These are phyloP conservation scores for Colletotrichum cordylinicola DNA, from an alignment of 2,329 filamentous ascomycete genomes.

Conservation along the genomic window DNA sequence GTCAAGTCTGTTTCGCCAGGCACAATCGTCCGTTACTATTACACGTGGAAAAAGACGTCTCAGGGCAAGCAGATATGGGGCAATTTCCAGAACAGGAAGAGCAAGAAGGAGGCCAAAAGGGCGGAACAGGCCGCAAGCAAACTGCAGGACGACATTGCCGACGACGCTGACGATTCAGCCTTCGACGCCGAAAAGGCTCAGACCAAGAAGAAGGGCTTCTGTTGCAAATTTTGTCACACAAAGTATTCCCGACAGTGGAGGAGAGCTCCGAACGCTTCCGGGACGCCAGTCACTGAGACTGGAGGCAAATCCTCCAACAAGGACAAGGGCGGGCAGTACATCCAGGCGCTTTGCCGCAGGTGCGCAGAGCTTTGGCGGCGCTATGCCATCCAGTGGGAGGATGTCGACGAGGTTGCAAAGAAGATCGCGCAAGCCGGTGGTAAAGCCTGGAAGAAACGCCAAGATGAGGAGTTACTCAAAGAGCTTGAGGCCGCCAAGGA, in stretches of 20 bases:
- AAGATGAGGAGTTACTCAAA: conserved; percentile 88
- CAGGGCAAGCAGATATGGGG: conserved; percentile 90
- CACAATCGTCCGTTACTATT: conserved; percentile 90
- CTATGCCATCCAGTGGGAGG: conserved; percentile 95
- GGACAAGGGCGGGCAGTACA: conserved; percentile 77
- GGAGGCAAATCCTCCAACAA: conserved; percentile 71
- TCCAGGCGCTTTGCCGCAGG: conserved; percentile 85
- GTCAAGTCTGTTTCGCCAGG: conserved; percentile 83
- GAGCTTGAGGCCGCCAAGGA: conserved; percentile 73
- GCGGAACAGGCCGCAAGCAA: conserved; percentile 75
- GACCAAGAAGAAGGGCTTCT: conserved; percentile 80
- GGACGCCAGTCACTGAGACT: conserved; percentile 72
- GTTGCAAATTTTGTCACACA: conserved; percentile 91
- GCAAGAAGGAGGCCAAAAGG: conserved; percentile 84
- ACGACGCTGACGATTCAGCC: conserved; percentile 92
- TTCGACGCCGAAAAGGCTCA: conserved; percentile 89
- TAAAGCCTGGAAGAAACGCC: conserved; percentile 83
- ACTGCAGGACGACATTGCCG: conserved; percentile 88
- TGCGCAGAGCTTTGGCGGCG: conserved; percentile 95
- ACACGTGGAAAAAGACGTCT: conserved; percentile 96
- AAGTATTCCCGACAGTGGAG: conserved; percentile 89
- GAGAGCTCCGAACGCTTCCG: conserved; percentile 78
- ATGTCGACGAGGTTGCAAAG: conserved; percentile 87
- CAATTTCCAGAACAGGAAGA: conserved; percentile 84
- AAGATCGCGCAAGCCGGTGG: conserved; percentile 83